Base-by-base conservation (phyloP, 1,284 basidiomycete genomes). In the Hemileia vastatrix region DNA sequence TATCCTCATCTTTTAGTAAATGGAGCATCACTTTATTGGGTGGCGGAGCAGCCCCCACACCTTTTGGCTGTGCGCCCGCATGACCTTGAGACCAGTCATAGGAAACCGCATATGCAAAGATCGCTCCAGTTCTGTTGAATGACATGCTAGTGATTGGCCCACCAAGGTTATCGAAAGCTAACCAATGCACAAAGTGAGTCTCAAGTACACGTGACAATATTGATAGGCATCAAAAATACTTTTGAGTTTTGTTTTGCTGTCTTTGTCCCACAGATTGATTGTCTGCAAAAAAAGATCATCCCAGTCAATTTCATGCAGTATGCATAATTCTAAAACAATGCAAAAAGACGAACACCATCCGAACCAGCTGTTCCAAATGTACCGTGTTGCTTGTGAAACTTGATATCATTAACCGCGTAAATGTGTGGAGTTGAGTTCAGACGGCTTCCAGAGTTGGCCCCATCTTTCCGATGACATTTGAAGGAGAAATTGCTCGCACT, bases 291-390 rank as follows among this genome's bases (percentile, higher is more conserved):
- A 79, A 85, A 84, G 72, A 89, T 84, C 1, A 84, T 86, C 2
- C 19, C 2, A 49, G 9, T 18, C 1, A n/a, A 50, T 4, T 4
- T 18, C 31, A 19, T 6, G 36, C 13, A 59, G 33, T n/a, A 4
- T 19, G 1, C 23, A 49, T 4, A 13, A 58, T 50, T 23, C 6
- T 5, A n/a, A 47, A 32, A n/a, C 21, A 47, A 6, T 47, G 32
- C 70, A 67, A 64, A 68, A 53, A 69, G 72, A 54, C 71, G 56
- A 52, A 65, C 64, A 15, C 72, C 74, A 75, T 85, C 71, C 8
- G 76, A 76, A 81, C 93, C 93, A 65, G 87, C 90, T 0, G 92
- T 96, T 32, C 88, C 88, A 78, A 96, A 96, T 1, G 93, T 97
- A 49, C 91, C 92, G 67, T 94, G 88, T 1, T 86, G 82, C 51